phyloP scores from a whole-genome alignment of 106 monocot genomes.

The Acorus calamus region DNA sequence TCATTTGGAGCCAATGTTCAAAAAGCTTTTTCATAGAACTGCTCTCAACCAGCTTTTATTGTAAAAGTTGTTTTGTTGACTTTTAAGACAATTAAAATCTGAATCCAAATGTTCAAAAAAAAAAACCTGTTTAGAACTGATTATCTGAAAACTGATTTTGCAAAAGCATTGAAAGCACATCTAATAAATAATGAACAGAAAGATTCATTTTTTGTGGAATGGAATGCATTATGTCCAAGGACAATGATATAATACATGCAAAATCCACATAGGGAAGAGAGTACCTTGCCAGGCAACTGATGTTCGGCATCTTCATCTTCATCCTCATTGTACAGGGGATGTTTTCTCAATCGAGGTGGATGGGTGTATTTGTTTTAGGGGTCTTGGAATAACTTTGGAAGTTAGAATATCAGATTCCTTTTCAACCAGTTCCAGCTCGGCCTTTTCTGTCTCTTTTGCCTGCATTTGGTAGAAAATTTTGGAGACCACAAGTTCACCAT shows the following conservation, averaged over 20 bases:
- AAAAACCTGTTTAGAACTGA: too few relatives aligned
- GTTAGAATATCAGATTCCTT: slow-evolving; percentile 15
- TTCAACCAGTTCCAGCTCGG: slow-evolving; percentile 7
- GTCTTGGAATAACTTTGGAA: slow-evolving; percentile 46
- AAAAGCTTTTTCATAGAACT: too few relatives aligned
- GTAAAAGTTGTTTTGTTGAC: too few relatives aligned
- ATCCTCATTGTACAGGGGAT: slow-evolving; percentile 13
- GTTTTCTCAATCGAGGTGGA: slow-evolving; percentile 31
- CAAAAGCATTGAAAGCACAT: too few relatives aligned
- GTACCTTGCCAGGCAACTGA: slow-evolving; percentile 28
- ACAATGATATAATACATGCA: too few relatives aligned
- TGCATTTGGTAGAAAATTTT: slow-evolving; percentile 68
- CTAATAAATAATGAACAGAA: too few relatives aligned
- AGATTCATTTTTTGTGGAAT: too few relatives aligned
- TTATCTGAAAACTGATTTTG: too few relatives aligned
- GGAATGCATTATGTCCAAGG: too few relatives aligned
- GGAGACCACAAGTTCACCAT: slow-evolving; percentile 77
- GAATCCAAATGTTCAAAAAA: too few relatives aligned
- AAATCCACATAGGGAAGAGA: neutral
- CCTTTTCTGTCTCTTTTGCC: slow-evolving; percentile 22
- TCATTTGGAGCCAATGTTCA: neutral
- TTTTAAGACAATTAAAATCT: too few relatives aligned
- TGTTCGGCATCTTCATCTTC: slow-evolving; percentile 11
- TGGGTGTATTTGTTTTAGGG: slow-evolving; percentile 57
- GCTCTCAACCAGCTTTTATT: too few relatives aligned